These are phyloP conservation scores for Rosa persica DNA, from an alignment of 306 rosid species.

Conservation along the genomic window DNA sequence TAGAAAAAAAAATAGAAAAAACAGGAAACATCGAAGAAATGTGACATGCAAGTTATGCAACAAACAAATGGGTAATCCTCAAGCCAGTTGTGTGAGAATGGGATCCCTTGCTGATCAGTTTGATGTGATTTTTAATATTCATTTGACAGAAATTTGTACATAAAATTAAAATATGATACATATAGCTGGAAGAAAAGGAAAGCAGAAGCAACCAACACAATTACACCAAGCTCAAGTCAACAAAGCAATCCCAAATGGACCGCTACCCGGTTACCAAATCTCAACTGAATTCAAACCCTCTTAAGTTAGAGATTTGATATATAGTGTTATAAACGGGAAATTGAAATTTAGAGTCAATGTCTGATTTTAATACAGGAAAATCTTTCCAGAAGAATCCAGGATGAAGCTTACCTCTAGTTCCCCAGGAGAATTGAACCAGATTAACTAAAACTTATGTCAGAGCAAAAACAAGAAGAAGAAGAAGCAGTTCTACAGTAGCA, in stretches of 20 bases:
- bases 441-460: background rate
- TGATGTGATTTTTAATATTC: no score
- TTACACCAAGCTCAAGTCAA: background rate
- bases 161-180: no score
- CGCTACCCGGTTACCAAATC: background rate
- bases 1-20: no score
- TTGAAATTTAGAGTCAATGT: background rate
- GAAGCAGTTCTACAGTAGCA: no score
- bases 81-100: background rate
- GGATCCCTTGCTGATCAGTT: background rate
- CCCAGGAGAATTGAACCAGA: background rate
- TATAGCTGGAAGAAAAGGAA: background rate
- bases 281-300: background rate
- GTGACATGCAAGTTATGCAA: background rate
- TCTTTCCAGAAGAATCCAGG: background rate
- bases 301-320: background rate
- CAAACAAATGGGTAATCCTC: background rate
- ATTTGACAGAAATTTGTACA: background rate
- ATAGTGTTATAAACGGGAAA: background rate
- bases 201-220: background rate
- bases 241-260: background rate
- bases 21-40: background rate
- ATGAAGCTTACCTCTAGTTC: background rate
- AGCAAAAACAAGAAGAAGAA: no score
- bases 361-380: background rate